phyloP scores from a whole-genome alignment of 306 rosid species.

The Alnus rubra region DNA sequence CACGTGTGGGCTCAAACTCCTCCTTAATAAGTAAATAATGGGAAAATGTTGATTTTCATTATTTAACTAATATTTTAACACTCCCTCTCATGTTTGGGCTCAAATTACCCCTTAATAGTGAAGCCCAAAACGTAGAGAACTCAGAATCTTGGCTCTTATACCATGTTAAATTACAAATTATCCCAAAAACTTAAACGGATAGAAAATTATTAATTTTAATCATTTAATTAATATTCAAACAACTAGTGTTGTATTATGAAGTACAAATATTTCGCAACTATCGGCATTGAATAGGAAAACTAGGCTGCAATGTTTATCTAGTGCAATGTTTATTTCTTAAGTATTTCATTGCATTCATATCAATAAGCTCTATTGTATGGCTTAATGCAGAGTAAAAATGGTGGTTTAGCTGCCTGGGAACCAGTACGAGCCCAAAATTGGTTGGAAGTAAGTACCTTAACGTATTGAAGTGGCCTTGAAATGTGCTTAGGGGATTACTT shows the following conservation, averaged over 20 bases:
- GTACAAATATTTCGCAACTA: neutral
- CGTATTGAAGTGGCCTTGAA: neutral
- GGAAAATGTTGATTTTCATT: too few relatives aligned
- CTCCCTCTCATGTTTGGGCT: too few relatives aligned
- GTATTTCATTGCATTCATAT: neutral
- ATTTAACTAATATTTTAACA: too few relatives aligned
- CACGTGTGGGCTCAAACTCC: too few relatives aligned
- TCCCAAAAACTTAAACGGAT: too few relatives aligned
- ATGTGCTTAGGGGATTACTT: neutral
- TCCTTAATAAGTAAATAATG: too few relatives aligned
- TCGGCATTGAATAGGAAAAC: neutral
- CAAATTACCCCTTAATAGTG: too few relatives aligned
- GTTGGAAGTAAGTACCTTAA: conserved; percentile 53
- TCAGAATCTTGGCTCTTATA: too few relatives aligned
- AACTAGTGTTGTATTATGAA: neutral
- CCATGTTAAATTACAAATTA: too few relatives aligned
- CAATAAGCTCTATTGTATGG: neutral
- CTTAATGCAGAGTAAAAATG: conserved; percentile 57
- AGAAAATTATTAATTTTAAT: too few relatives aligned
- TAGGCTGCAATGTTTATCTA: neutral
- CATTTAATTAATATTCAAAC: too few relatives aligned
- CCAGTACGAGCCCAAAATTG: conserved; percentile 55
- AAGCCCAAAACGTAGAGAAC: too few relatives aligned
- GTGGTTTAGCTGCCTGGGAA: conserved; percentile 81
- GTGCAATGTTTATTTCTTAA: neutral